Evolutionary conservation across 768 basidiomycete species (phyloP).

Genomic region (Boletus vermiculosoides): DNA sequence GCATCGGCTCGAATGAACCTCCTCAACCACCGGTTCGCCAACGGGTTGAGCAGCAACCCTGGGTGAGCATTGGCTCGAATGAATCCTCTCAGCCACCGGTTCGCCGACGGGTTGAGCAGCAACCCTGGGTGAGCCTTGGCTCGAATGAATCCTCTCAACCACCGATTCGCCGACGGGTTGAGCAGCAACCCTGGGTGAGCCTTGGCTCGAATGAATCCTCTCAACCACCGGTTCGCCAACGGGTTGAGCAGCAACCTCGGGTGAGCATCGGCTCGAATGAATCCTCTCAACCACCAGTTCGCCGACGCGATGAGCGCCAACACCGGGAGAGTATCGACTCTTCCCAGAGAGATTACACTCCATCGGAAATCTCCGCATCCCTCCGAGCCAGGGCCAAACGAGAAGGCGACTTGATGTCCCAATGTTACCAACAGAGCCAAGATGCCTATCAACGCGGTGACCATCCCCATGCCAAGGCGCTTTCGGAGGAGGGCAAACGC

Average conservation of each 20-base stretch:
- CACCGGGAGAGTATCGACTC: not conserved
- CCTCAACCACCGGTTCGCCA: not conserved
- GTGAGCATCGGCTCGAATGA: not conserved
- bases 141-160: too few relatives aligned
- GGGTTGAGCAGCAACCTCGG: too few relatives aligned
- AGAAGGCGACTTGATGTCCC: slow-evolving; percentile 75
- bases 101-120: too few relatives aligned
- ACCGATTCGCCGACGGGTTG: too few relatives aligned
- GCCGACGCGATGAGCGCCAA: too few relatives aligned
- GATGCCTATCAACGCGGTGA: slow-evolving; percentile 71
- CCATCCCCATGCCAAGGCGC: slow-evolving; percentile 73
- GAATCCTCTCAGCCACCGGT: not conserved
- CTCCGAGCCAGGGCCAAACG: slow-evolving; percentile 73
- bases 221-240: not conserved
- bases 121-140: too few relatives aligned
- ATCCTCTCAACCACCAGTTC: not conserved
- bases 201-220: not conserved
- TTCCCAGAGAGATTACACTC: not conserved
- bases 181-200: too few relatives aligned
- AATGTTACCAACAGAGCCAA: slow-evolving; percentile 63
- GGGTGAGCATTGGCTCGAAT: not conserved
- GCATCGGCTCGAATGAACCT: not conserved
- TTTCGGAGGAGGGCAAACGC: slow-evolving; percentile 75
- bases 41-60: not conserved
- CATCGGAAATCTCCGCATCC: slow-evolving; percentile 44